Conservation (phyloP, 2,329 filamentous ascomycete species). For the Acrodontium crateriforme region DNA sequence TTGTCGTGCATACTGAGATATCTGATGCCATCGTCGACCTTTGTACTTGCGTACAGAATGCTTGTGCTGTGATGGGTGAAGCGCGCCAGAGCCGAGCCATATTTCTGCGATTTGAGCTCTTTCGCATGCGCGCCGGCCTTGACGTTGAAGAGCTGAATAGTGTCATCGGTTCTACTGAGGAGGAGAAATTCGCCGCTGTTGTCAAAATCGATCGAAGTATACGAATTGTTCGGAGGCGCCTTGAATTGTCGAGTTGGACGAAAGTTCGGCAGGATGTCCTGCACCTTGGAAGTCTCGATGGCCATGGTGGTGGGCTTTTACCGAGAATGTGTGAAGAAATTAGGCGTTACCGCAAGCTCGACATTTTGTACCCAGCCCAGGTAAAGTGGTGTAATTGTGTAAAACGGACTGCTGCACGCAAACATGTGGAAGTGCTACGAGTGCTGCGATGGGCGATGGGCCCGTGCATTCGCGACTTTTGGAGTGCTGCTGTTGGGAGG, state of each 20-base stretch:
- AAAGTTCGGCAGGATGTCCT: conserved; percentile 64
- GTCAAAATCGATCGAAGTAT: conserved; percentile 92
- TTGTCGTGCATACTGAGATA: conserved; percentile 92
- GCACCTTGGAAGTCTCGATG: conserved; percentile 42
- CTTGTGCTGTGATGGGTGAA: conserved; percentile 87
- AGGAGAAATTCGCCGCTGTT: conserved; percentile 88
- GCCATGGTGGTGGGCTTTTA: conserved; percentile 15
- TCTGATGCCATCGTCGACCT: conserved; percentile 77
- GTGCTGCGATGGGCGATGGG: too few relatives aligned
- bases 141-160: conserved; percentile 88
- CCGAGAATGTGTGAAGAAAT: too few relatives aligned
- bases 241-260: conserved; percentile 49
- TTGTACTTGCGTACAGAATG: conserved; percentile 91
- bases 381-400: too few relatives aligned
- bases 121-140: conserved; percentile 83
- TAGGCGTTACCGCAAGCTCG: too few relatives aligned
- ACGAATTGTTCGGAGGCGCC: conserved; percentile 39
- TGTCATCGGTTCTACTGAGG: conserved; percentile 84
- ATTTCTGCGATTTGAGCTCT: conserved; percentile 86
- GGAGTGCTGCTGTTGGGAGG: too few relatives aligned
- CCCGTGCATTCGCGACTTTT: too few relatives aligned
- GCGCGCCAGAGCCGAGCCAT: conserved; percentile 82
- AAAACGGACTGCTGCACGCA: too few relatives aligned
- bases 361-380: too few relatives aligned
- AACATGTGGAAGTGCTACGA: too few relatives aligned